These are phyloP conservation scores for Oryza officinalis DNA, from an alignment of 176 grass and related monocot species.

Conservation along the genomic window DNA sequence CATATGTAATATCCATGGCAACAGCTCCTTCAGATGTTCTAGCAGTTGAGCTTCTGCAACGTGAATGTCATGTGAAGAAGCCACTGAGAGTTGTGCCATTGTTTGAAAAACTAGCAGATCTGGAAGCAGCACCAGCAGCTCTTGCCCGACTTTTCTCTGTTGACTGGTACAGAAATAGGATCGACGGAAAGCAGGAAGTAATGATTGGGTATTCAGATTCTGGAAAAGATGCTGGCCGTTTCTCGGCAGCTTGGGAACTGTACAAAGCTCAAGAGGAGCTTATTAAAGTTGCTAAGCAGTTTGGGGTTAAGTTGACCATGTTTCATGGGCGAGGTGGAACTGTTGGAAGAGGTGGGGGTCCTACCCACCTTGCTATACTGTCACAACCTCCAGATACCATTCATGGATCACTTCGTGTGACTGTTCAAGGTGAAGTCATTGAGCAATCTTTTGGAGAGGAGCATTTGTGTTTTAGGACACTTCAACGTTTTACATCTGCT, in stretches of 20 bases:
- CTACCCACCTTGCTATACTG: slow-evolving; percentile 94
- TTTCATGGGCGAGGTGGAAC: slow-evolving; percentile 94
- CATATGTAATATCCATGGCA: slow-evolving; percentile 97
- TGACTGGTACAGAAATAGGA: slow-evolving; percentile 91
- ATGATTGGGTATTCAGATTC: slow-evolving; percentile 99
- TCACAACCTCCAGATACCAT: slow-evolving; percentile 94
- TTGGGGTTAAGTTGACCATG: slow-evolving; percentile 90
- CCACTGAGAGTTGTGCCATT: slow-evolving; percentile 84
- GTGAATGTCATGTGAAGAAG: slow-evolving; percentile 86
- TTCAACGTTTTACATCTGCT: slow-evolving; percentile 94
- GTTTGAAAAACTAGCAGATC: slow-evolving; percentile 93
- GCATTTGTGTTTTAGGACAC: slow-evolving; percentile 92
- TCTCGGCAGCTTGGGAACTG: slow-evolving; percentile 90
- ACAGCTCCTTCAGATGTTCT: slow-evolving; percentile 93
- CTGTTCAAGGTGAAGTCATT: slow-evolving; percentile 96
- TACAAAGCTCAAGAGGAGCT: slow-evolving; percentile 92
- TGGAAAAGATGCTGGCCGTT: slow-evolving; percentile 90
- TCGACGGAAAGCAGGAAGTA: slow-evolving; percentile 88
- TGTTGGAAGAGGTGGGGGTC: slow-evolving; percentile 93
- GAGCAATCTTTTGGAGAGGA: slow-evolving; percentile 97
- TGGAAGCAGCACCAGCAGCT: slow-evolving; percentile 77
- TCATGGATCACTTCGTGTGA: slow-evolving; percentile 90
- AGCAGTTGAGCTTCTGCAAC: slow-evolving; percentile 87
- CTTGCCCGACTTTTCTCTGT: slow-evolving; percentile 74
- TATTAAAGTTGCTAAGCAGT: slow-evolving; percentile 77